Evolutionary conservation across 257 asterid genomes (phyloP).

Genomic region (Primulina eburnea): DNA sequence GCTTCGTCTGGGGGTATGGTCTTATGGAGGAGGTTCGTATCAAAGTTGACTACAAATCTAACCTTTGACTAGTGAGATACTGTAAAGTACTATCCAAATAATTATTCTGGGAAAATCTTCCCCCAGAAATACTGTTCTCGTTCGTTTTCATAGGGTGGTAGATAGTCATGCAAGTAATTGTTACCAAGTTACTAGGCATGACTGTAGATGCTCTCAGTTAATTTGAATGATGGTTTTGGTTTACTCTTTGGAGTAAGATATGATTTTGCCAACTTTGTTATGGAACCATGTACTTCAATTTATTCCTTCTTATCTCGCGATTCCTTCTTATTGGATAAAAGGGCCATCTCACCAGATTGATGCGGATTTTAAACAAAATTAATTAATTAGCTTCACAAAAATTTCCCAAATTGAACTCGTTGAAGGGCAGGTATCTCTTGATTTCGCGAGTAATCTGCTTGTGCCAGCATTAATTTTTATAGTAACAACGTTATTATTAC

Average conservation of each 20-base stretch:
- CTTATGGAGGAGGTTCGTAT: constrained; percentile 12
- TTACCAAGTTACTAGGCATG: not conserved
- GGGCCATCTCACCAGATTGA: too few species aligned
- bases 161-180: not conserved
- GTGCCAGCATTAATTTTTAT: too few species aligned
- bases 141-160: not conserved
- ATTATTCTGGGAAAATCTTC: not conserved
- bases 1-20: constrained; percentile 15
- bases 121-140: not conserved
- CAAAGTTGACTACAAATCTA: constrained; percentile 19
- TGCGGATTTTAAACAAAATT: too few species aligned
- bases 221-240: not conserved
- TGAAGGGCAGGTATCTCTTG: too few species aligned
- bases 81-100: constrained; percentile 25
- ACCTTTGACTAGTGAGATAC: constrained; percentile 18
- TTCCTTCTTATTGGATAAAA: too few species aligned
- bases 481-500: too few species aligned
- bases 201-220: not conserved
- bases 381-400: too few species aligned
- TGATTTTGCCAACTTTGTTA: not conserved
- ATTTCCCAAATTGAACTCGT: too few species aligned
- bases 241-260: too few species aligned
- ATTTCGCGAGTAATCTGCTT: too few species aligned
- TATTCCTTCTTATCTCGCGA: not conserved
- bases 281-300: too few species aligned